These are phyloP conservation scores for Auricularia heimuer DNA, from an alignment of 768 basidiomycete genomes.

Conservation along the genomic window DNA sequence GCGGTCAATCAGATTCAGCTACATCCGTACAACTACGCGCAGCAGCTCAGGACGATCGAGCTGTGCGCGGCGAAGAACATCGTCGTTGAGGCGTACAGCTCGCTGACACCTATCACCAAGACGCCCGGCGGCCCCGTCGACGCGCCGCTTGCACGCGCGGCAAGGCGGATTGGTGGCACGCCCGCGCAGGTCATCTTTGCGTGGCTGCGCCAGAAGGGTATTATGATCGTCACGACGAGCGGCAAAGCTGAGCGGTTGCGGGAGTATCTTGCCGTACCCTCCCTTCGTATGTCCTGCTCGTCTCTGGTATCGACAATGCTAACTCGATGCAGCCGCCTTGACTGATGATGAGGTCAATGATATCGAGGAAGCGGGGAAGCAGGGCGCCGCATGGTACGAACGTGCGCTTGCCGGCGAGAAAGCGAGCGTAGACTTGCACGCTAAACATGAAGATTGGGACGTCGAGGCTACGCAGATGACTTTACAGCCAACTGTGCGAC, in stretches of 20 bases:
- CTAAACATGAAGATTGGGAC: no score
- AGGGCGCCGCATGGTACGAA: neutral
- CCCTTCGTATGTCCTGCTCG: neutral
- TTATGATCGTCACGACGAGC: slow-evolving; percentile 16
- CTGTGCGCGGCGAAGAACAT: slow-evolving; percentile 19
- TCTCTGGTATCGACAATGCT: neutral
- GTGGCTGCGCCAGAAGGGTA: slow-evolving; percentile 21
- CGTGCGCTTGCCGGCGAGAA: neutral
- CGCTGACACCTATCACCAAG: slow-evolving; percentile 21
- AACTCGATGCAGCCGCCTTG: neutral
- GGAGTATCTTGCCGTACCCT: slow-evolving; percentile 20
- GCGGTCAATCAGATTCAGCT: slow-evolving; percentile 52
- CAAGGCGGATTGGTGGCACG: slow-evolving; percentile 14
- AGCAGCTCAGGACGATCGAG: slow-evolving; percentile 17
- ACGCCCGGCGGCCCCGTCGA: slow-evolving; percentile 22
- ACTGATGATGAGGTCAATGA: neutral
- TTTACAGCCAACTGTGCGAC: no score
- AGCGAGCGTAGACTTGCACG: no score
- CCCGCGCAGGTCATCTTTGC: slow-evolving; percentile 23
- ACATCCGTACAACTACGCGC: slow-evolving; percentile 21
- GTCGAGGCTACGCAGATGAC: no score
- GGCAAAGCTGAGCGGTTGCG: slow-evolving; percentile 22
- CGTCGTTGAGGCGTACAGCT: slow-evolving; percentile 22
- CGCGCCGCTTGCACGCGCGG: slow-evolving; percentile 16
- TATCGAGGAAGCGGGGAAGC: neutral